These are phyloP conservation scores for Globisporangium nodosum DNA, from an alignment of 352 stramenopile species.

Conservation along the genomic window DNA sequence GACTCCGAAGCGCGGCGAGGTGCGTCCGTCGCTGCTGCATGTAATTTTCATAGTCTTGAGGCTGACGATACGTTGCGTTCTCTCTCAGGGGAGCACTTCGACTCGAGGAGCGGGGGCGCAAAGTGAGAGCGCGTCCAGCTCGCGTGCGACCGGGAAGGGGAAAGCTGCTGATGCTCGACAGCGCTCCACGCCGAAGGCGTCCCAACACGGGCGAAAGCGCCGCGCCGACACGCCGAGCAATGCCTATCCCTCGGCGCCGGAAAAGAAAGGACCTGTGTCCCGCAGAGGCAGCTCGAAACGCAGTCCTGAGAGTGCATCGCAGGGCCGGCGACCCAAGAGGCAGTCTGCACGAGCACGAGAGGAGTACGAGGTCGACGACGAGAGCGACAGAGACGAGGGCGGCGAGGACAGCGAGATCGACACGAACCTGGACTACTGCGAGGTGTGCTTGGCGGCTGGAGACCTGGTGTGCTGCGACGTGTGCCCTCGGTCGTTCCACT, in stretches of 20 bases:
- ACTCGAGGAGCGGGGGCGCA: neutral
- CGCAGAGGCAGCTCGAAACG: neutral
- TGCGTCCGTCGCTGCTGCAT: neutral
- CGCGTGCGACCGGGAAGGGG: constrained; percentile 4
- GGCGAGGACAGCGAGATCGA: constrained; percentile 62
- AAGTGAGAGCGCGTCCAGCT: constrained; percentile 6
- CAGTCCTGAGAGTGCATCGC: neutral
- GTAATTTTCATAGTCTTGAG: neutral
- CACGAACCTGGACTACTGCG: constrained; percentile 79
- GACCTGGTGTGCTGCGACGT: constrained; percentile 89
- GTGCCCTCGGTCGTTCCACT: constrained; percentile 90
- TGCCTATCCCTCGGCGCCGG: neutral
- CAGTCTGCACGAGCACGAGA: neutral
- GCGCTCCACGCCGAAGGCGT: constrained; percentile 2
- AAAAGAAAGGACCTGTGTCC: neutral
- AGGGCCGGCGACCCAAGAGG: neutral
- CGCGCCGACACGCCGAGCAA: constrained; percentile 2
- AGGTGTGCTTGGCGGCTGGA: constrained; percentile 76
- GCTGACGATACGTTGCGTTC: neutral
- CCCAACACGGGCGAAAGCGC: constrained; percentile 3
- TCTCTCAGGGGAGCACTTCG: neutral
- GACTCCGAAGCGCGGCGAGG: neutral
- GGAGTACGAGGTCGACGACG: constrained; percentile 11
- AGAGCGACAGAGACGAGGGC: constrained; percentile 12
- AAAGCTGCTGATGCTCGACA: constrained; percentile 6